Percentiles rank a stretch among this genome's conserved stretches.
Conservation (phyloP, 305 asterid genomes). For the Ajuga reptans region DNA sequence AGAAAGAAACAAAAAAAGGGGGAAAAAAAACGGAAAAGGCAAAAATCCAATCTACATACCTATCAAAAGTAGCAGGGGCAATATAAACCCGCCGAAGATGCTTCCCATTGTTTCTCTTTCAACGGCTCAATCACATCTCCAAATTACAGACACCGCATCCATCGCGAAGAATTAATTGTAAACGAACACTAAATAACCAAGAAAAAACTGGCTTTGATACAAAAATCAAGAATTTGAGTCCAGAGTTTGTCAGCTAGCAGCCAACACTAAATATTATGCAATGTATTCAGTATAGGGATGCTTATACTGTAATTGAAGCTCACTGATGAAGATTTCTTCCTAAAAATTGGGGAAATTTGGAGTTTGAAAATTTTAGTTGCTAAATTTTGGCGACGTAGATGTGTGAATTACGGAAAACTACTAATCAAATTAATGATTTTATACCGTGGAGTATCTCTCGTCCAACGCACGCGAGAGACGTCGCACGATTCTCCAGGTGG, state of each 20-base stretch:
- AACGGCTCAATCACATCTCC: constrained; percentile 37
- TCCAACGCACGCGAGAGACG: neutral
- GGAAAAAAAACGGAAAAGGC: neutral
- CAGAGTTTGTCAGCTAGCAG: constrained; percentile 1
- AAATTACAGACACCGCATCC: constrained; percentile 13
- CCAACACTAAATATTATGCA: neutral
- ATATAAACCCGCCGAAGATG: constrained; percentile 52
- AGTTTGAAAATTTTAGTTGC: neutral
- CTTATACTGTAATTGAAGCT: neutral
- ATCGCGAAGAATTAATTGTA: neutral
- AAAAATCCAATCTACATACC: constrained; percentile 32
- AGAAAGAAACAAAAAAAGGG: neutral
- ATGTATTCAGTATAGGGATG: neutral
- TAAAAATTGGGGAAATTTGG: neutral
- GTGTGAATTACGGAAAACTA: neutral
- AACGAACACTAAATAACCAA: neutral
- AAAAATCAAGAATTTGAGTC: neutral
- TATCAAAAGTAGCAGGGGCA: constrained; percentile 73
- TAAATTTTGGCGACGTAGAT: neutral
- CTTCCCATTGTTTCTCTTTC: constrained; percentile 46
- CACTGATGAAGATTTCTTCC: constrained; percentile 5
- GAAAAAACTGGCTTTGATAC: neutral
- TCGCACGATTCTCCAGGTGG: constrained; percentile 1
- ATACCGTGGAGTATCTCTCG: neutral
- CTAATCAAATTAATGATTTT: neutral